Percentiles rank a stretch among this genome's conserved stretches.
Conservation (phyloP, 2,329 filamentous ascomycete genomes). For the Aspergillus novoparasiticus region DNA sequence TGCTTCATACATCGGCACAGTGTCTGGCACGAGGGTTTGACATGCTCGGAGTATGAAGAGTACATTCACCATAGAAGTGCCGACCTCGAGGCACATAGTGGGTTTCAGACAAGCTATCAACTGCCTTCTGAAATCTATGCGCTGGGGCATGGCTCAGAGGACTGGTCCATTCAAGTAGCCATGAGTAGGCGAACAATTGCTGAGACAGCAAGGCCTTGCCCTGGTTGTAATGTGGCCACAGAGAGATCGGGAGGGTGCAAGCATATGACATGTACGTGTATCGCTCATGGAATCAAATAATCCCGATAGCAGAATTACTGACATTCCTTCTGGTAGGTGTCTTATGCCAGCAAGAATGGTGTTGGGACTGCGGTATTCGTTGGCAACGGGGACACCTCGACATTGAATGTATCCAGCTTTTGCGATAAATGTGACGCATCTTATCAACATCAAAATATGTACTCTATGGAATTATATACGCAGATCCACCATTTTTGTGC, state of each 20-base stretch:
- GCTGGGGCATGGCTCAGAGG: slow-evolving; percentile 1
- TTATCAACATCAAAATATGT: neutral
- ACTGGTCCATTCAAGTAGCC: slow-evolving; percentile 8
- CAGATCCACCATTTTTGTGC: neutral
- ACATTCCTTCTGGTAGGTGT: slow-evolving; percentile 12
- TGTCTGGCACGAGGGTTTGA: slow-evolving; percentile 21
- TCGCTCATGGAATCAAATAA: no score
- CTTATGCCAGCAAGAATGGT: slow-evolving; percentile 21
- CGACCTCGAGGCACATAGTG: neutral
- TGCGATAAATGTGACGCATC: neutral
- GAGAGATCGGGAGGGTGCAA: slow-evolving; percentile 20
- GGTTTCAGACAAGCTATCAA: neutral
- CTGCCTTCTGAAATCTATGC: neutral
- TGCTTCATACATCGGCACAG: slow-evolving; percentile 20
- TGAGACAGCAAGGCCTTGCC: slow-evolving; percentile 14
- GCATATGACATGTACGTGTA: slow-evolving; percentile 20
- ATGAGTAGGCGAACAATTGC: slow-evolving; percentile 12
- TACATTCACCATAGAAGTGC: neutral
- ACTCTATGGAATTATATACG: neutral
- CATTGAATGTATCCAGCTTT: slow-evolving; percentile 9
- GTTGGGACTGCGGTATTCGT: slow-evolving; percentile 21
- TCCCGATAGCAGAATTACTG: neutral
- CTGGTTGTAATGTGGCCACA: slow-evolving; percentile 14
- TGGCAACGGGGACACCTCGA: slow-evolving; percentile 18
- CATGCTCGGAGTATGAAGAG: slow-evolving; percentile 21